These are phyloP conservation scores for Catharanthus roseus DNA, from an alignment of 257 asterid species.

Conservation along the genomic window DNA sequence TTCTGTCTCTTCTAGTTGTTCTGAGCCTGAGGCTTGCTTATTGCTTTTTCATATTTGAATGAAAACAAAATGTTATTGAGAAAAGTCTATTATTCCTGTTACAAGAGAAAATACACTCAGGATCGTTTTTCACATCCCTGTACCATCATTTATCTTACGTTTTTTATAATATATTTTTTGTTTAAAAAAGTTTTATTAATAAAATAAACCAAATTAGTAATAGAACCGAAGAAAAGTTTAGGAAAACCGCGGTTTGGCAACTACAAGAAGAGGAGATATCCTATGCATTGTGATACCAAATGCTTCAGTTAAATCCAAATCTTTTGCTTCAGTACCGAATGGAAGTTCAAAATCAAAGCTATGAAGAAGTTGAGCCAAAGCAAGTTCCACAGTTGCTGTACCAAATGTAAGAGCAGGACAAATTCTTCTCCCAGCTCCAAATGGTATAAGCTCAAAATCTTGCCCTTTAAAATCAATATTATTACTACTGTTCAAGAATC, in stretches of 20 bases:
- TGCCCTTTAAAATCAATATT: slow-evolving; percentile 50
- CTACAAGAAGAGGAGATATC: slow-evolving; percentile 31
- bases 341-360: slow-evolving; percentile 65
- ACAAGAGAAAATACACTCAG: too few species aligned
- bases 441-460: slow-evolving; percentile 55
- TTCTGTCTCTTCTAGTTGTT: too few species aligned
- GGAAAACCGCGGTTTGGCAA: slow-evolving; percentile 47
- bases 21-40: too few species aligned
- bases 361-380: slow-evolving; percentile 57
- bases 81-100: too few species aligned
- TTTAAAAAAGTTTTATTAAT: too few species aligned
- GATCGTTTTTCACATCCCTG: too few species aligned
- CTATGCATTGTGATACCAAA: slow-evolving; percentile 67
- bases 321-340: slow-evolving; percentile 25
- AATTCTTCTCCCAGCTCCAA: slow-evolving; percentile 56
- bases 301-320: slow-evolving; percentile 49
- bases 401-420: slow-evolving; percentile 55
- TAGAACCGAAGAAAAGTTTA: too few species aligned
- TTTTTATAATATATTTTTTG: too few species aligned
- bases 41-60: too few species aligned
- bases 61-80: too few species aligned
- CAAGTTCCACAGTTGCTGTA: slow-evolving; percentile 40
- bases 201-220: too few species aligned
- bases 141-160: too few species aligned
- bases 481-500: slow-evolving; percentile 23